phyloP scores from a whole-genome alignment of 2,329 filamentous ascomycete species.

The Cryphonectria carpinicola region DNA sequence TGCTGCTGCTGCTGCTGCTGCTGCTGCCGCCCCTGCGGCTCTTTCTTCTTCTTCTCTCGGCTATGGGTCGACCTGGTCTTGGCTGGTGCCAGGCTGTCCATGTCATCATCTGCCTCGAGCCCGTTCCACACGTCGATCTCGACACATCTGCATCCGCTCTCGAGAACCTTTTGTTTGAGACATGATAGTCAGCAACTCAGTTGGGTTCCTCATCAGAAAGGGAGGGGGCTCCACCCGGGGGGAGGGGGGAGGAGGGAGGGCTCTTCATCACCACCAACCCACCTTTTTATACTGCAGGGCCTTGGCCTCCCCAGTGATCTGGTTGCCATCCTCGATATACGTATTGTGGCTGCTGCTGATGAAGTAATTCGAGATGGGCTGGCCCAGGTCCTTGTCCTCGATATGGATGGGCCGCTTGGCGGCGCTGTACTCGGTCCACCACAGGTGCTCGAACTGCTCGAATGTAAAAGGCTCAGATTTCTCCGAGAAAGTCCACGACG shows the following conservation, averaged over 20 bases:
- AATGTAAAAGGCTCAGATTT: slow-evolving; percentile 47
- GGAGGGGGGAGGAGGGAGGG: no score
- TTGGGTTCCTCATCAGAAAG: not conserved
- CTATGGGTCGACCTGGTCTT: slow-evolving; percentile 39
- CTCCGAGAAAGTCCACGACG: slow-evolving; percentile 33
- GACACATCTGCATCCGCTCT: slow-evolving; percentile 82
- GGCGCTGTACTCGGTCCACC: slow-evolving; percentile 47
- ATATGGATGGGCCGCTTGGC: slow-evolving; percentile 47
- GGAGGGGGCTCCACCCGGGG: slow-evolving; percentile 43
- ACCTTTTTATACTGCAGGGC: slow-evolving; percentile 74
- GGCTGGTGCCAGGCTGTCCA: slow-evolving; percentile 40
- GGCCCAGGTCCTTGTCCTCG: slow-evolving; percentile 59
- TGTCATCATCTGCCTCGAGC: slow-evolving; percentile 38
- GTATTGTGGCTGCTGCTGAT: slow-evolving; percentile 96
- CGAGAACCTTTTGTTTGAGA: slow-evolving; percentile 45
- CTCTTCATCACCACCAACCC: not conserved
- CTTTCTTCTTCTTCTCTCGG: slow-evolving; percentile 36
- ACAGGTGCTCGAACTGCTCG: slow-evolving; percentile 54
- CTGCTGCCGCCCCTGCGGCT: slow-evolving; percentile 21
- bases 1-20: not conserved
- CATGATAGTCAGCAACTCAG: slow-evolving; percentile 4
- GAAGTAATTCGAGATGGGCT: slow-evolving; percentile 85
- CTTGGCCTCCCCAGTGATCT: slow-evolving; percentile 76
- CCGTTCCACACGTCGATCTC: slow-evolving; percentile 97
- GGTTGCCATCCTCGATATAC: slow-evolving; percentile 81